Base-by-base conservation (phyloP, 2,329 filamentous ascomycete species). In the Botrytis deweyae region DNA sequence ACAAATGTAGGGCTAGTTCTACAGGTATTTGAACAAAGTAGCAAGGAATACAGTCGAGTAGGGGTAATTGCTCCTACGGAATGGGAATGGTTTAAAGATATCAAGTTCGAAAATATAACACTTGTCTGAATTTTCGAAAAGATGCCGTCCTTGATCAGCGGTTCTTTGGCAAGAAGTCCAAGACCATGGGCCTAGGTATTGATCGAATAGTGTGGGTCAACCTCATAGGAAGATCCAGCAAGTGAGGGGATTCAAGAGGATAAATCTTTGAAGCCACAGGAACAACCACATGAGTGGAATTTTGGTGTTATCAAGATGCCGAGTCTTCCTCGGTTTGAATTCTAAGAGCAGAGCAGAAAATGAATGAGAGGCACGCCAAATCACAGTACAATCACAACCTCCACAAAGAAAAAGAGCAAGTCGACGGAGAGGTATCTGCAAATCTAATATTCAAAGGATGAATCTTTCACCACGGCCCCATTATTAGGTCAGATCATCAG, bases 81-180 rank as follows among this genome's bases (percentile, higher is more conserved):
- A 59, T 67, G 70, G 70, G 36, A 67, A 59, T 72, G 70, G 70
- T 72, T 72, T n/a, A 25, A 72, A 36, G 36, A 68, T 29, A 22
- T 58, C 8, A 40, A 40, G 22, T 68, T 68, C 18, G 46, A 68
- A n/a, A 36, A 38, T 36, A n/a, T 72, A 42, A 72, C 38, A 22
- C 42, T 72, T 16, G 62, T 72, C 12, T 72, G 22, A 67, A 29
- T 9, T 25, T 9, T 68, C 16, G 36, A 55, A n/a, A 10, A 3
- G 12, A 40, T 14, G 29, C 14, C 9, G n/a, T 36, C 46, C n/a
- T 29, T 40, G 3, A 67, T 40, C 36, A 25, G 10, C 40, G 14
- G 25, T 33, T 18, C 12, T 2, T 38, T n/a, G 16, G n/a, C 25
- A 12, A 12, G 25, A 12, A 12, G 3, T 3, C 10, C 1, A 52